These are phyloP conservation scores for Pseudevernia furfuracea DNA, from an alignment of 495 filamentous ascomycete genomes.

Conservation along the genomic window DNA sequence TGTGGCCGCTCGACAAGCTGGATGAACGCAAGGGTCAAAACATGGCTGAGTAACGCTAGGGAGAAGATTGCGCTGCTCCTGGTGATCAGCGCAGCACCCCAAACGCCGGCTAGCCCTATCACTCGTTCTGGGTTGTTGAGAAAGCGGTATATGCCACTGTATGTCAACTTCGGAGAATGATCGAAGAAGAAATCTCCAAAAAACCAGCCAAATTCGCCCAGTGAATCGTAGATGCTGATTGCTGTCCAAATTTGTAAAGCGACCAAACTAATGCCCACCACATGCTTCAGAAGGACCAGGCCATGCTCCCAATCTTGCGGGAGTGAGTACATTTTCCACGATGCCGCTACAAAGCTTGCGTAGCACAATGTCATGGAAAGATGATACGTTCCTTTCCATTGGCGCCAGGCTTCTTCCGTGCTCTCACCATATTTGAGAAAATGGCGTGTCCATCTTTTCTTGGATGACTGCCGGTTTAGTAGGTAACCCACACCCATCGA, in stretches of 20 bases:
- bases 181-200: constrained; percentile 96
- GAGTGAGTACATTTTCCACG: constrained; percentile 90
- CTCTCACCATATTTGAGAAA: constrained; percentile 95
- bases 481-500: constrained; percentile 80
- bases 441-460: constrained; percentile 90
- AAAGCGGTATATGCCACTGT: constrained; percentile 95
- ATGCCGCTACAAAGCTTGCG: constrained; percentile 77
- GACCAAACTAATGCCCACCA: constrained; percentile 71
- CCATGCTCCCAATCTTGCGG: constrained; percentile 81
- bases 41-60: constrained; percentile 76
- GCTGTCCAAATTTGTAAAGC: constrained; percentile 89
- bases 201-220: constrained; percentile 99
- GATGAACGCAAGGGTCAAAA: constrained; percentile 78
- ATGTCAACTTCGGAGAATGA: constrained; percentile 75
- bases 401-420: constrained; percentile 84
- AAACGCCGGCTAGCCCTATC: constrained; percentile 88
- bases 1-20: constrained; percentile 92
- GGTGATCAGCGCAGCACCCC: constrained; percentile 90
- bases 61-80: constrained; percentile 75
- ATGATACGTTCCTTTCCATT: constrained; percentile 97
- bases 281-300: constrained; percentile 75
- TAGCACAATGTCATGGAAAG: constrained; percentile 85
- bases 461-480: constrained; percentile 73
- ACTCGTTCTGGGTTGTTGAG: constrained; percentile 96
- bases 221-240: constrained; percentile 87